Evolutionary conservation across 1,139 yeast genomes (phyloP).

Genomic region (Sugiyamaella neomexicana): DNA sequence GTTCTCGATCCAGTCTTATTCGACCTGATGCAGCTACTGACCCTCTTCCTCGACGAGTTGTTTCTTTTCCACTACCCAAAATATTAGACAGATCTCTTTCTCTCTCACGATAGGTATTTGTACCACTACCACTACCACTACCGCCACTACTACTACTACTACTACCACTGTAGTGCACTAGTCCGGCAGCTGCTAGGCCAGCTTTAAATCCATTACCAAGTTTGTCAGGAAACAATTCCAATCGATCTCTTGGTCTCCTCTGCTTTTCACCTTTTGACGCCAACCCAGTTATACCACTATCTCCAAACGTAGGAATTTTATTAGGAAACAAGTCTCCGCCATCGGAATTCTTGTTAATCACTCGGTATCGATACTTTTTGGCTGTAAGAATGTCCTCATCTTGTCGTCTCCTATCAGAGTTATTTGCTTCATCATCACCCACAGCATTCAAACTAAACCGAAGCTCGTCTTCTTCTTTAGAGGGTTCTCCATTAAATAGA

Average conservation of each 20-base stretch:
- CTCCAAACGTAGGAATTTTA: neutral
- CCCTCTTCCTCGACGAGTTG: neutral
- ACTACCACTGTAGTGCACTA: neutral
- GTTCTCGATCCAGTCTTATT: slow-evolving; percentile 1
- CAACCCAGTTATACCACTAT: neutral
- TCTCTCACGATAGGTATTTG: neutral
- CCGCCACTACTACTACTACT: neutral
- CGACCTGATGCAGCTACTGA: neutral
- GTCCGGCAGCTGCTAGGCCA: slow-evolving; percentile 7
- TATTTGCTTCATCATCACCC: neutral
- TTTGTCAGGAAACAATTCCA: slow-evolving; percentile 14
- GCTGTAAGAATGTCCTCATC: neutral
- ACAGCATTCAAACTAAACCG: slow-evolving; percentile 1
- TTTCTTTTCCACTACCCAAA: neutral
- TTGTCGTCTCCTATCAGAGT: too few species aligned
- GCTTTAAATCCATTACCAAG: slow-evolving; percentile 11
- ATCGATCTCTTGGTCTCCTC: slow-evolving; percentile 1
- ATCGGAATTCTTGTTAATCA: neutral
- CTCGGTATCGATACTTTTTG: slow-evolving; percentile 2
- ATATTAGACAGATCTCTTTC: slow-evolving; percentile 4
- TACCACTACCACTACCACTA: neutral
- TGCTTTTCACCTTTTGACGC: neutral
- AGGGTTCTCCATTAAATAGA: slow-evolving; percentile 73
- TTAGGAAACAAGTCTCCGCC: slow-evolving; percentile 11
- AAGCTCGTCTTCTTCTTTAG: slow-evolving; percentile 10